These are phyloP conservation scores for Botrytis paeoniae DNA, from an alignment of 2,329 filamentous ascomycete species.

Conservation along the genomic window DNA sequence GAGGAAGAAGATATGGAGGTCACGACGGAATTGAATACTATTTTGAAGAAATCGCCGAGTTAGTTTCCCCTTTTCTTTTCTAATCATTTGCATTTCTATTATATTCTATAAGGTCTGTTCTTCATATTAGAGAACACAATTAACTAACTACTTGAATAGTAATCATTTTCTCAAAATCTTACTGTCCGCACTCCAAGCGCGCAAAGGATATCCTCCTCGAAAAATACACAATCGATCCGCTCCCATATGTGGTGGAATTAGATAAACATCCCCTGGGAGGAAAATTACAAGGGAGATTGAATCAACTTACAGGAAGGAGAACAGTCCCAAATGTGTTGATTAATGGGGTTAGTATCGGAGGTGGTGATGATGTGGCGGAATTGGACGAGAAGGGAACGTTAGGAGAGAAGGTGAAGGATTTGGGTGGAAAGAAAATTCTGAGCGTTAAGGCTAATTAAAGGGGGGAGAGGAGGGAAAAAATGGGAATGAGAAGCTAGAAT, in stretches of 20 bases:
- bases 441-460: neutral
- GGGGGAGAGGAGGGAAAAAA: neutral
- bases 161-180: slow-evolving; percentile 93
- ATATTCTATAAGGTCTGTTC: neutral
- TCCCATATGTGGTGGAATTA: slow-evolving; percentile 85
- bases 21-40: slow-evolving; percentile 69
- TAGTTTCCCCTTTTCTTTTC: slow-evolving; percentile 38
- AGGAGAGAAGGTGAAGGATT: slow-evolving; percentile 65
- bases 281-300: slow-evolving; percentile 68
- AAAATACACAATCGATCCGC: slow-evolving; percentile 77
- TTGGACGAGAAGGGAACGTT: slow-evolving; percentile 67
- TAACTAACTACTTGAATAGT: slow-evolving; percentile 51
- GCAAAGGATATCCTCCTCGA: slow-evolving; percentile 84
- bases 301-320: slow-evolving; percentile 69
- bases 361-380: slow-evolving; percentile 78
- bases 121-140: slow-evolving; percentile 5
- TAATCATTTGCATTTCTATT: neutral
- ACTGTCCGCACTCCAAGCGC: slow-evolving; percentile 80
- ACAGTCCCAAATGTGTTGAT: slow-evolving; percentile 94
- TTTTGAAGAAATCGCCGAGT: slow-evolving; percentile 84
- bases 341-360: slow-evolving; percentile 84
- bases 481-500: neutral
- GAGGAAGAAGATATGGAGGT: slow-evolving; percentile 61
- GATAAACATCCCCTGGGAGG: slow-evolving; percentile 75
- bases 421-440: slow-evolving; percentile 63